phyloP scores from a whole-genome alignment of 1,284 basidiomycete species.

The Chondrostereum purpureum region DNA sequence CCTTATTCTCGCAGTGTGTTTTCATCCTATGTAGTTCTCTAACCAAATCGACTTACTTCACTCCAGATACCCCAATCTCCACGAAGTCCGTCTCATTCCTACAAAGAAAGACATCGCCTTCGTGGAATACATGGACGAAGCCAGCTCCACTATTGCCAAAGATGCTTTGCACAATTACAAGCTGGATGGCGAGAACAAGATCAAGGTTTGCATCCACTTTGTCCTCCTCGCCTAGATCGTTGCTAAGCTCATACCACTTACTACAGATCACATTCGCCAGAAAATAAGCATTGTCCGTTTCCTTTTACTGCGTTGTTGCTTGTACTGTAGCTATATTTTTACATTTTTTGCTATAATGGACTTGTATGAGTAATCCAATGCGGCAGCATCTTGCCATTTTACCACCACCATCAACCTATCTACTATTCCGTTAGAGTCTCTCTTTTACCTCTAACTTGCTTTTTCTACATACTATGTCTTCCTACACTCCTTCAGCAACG shows the following conservation, averaged over 20 bases:
- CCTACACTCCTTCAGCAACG: not conserved
- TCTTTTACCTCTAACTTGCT: too few species aligned
- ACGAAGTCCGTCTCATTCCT: constrained; percentile 95
- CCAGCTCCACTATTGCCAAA: constrained; percentile 82
- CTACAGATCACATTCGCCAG: constrained; percentile 55
- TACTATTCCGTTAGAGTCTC: too few species aligned
- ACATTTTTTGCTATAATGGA: not conserved
- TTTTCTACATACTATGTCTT: too few species aligned
- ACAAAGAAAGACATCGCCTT: constrained; percentile 95
- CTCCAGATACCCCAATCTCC: constrained; percentile 77
- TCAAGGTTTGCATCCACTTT: constrained; percentile 58
- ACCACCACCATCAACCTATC: not conserved
- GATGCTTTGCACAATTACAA: constrained; percentile 96
- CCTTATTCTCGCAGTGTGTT: constrained; percentile 81
- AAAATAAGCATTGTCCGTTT: constrained; percentile 30
- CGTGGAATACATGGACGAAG: constrained; percentile 91
- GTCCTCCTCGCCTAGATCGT: too few species aligned
- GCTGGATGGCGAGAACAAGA: constrained; percentile 91
- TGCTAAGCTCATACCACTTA: constrained; percentile 9
- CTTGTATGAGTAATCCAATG: not conserved
- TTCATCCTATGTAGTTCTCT: not conserved
- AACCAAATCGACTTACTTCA: constrained; percentile 9
- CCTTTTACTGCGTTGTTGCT: not conserved
- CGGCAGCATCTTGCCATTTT: not conserved
- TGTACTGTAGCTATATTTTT: not conserved